Evolutionary conservation across 2,329 filamentous ascomycete genomes (phyloP), one percentile per base, ranked within the genome.

Genomic region (Ramularia collo-cygni): DNA sequence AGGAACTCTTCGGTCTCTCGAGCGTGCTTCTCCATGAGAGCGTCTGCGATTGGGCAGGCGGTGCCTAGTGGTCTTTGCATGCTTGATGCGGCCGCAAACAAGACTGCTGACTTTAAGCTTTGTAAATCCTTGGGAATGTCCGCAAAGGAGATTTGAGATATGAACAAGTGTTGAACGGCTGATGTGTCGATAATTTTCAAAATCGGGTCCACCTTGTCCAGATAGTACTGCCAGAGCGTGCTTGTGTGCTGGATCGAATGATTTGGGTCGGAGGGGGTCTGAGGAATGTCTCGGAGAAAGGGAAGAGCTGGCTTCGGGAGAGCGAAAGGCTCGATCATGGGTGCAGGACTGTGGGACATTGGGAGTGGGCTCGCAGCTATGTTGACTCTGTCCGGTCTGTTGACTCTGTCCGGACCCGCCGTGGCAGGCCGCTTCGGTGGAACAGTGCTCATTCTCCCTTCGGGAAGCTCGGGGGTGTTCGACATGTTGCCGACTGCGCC

Each of bases 11-110:
- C 45, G 4, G 47, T 15, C n/a, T 35, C 28, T 10, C 40, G 32
- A 13, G 46, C 46, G 28, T 48, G 44, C 4, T 40, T 46, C 16
- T 40, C 37, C 10, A 41, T 24, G 9, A 46, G 29, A 13, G 33
- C 35, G 3, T 40, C 37, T 10, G 32, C 21, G 12, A 26, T 36
- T 2, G 40, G 28, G 21, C 38, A 40, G 14, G 43, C 19, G 12
- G 15, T 37, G 5, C 38, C 27, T 12, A 40, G 30, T 3, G 31
- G 31, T 4, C 33, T 38, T 13, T 43, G 42, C 4, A 47, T 42
- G 27, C 42, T 49, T 4, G 41, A 36, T n/a, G 48, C 46, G 8
- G 48, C 44, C 12, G 46, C 46, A 28, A 49, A 51, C 39, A 43
- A 49, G 7, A 51, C 42, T 7, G 48, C 48, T 12, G 40, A 49